These are phyloP conservation scores for Gossypium schwendimanii DNA, from an alignment of 441 rosid genomes.

Conservation along the genomic window DNA sequence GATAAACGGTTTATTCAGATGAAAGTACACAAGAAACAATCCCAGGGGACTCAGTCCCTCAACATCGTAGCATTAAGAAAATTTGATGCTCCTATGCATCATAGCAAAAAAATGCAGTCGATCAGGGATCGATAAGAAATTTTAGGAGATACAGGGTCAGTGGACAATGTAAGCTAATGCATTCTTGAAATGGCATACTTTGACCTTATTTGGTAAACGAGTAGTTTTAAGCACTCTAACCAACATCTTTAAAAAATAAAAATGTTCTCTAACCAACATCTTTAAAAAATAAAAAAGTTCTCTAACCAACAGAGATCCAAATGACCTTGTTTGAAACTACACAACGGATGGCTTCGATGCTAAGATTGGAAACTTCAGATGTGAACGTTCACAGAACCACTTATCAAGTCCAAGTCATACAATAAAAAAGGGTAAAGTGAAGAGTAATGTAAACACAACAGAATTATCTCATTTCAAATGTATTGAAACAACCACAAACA, in stretches of 20 bases:
- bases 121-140: background rate
- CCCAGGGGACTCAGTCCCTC: background rate
- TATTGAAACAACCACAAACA: background rate
- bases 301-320: background rate
- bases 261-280: background rate
- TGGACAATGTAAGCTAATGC: background rate
- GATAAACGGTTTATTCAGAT: background rate
- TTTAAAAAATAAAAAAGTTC: background rate
- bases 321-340: background rate
- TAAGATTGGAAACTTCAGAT: background rate
- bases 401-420: background rate
- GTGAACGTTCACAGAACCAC: background rate
- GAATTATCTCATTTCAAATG: background rate
- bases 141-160: background rate
- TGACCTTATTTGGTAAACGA: too few relatives aligned
- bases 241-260: too few relatives aligned
- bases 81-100: background rate
- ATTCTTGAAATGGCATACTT: background rate
- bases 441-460: background rate
- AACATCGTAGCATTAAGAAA: conserved; percentile 5
- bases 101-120: background rate
- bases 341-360: background rate
- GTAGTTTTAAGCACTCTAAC: too few relatives aligned
- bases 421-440: background rate
- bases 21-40: background rate